A percentile compares a stretch with the other conserved stretches of the same genome.
These are phyloP conservation scores for Talaromyces trachyspermus DNA, from an alignment of 495 filamentous ascomycete species.

Conservation along the genomic window DNA sequence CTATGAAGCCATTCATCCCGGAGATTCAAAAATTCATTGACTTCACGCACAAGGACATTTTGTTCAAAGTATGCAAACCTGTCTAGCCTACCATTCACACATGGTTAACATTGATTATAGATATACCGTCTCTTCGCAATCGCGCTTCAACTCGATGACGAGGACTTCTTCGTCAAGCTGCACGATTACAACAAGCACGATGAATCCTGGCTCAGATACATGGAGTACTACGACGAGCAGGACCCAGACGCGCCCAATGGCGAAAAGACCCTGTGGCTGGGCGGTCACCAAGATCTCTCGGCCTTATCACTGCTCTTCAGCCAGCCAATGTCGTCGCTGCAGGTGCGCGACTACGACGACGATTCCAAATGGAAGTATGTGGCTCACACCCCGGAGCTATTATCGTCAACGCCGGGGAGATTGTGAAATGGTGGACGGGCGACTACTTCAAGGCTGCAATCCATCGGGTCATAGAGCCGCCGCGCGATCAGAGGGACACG, in stretches of 20 bases:
- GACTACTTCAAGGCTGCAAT: slow-evolving; percentile 2
- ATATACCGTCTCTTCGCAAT: background rate
- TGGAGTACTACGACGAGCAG: background rate
- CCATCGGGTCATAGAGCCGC: background rate
- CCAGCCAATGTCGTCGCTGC: background rate
- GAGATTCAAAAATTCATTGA: background rate
- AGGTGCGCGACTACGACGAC: background rate
- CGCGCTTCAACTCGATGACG: background rate
- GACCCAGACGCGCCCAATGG: background rate
- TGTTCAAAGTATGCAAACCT: background rate
- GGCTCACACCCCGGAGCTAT: background rate
- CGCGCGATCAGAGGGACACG: background rate
- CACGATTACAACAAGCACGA: background rate
- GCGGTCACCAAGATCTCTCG: background rate
- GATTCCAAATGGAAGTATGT: slow-evolving; percentile 3
- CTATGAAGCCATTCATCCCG: background rate
- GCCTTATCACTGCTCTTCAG: background rate
- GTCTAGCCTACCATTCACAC: background rate
- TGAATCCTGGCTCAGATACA: background rate
- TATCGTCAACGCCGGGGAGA: background rate
- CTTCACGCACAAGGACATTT: background rate
- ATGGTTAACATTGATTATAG: background rate
- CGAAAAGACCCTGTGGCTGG: background rate
- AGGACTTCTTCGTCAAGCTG: slow-evolving; percentile 2
- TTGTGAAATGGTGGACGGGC: background rate